Evolutionary conservation across 176 grass and related monocot genomes (phyloP), one percentile per base, ranked within the genome.

Genomic region (Hyparrhenia diplandra): DNA sequence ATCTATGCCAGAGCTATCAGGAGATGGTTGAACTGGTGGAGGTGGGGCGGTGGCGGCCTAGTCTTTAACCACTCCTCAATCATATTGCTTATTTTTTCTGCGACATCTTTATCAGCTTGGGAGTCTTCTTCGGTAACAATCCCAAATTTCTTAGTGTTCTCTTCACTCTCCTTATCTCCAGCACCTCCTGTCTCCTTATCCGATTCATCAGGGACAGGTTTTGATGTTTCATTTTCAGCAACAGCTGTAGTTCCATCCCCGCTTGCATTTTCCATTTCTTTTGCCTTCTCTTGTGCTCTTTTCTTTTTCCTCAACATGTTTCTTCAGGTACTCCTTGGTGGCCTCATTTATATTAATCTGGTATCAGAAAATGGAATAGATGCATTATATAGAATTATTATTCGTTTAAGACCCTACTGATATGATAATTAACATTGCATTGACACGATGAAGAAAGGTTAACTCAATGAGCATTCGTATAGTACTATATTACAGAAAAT

Each of bases 331-430:
- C 28, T 87, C 89, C 77, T 90, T 93, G 67, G 97, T 96, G 43
- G 97, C 97, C 87, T 99, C 90, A 21, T 95, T 99, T 81, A 92
- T 95, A 72, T 99, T 99, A 81, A 96, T 69, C 97, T 96, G 64
- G 59, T 57, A 84, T 25, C 13, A 31, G 45, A 74, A 60, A 81
- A 71, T 52, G 13, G 14, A 67, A 83, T 13, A 28, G 54, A 84
- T 4, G 14, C 23, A 83, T 46, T 74, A n/a, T 57, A 75, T 23
- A 71, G 31, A 31, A 78, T 73, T 46, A 62, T 23, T 12, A 47
- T 54, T 74, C 68, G 37, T 78, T 73, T 69, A 71, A 36, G 37
- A 59, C 68, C 24, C 13, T 49, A 57, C 2, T 36, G 31, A n/a
- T n/a, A n/a, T n/a, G n/a, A 32, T 43, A 45, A 75, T 8, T 76